Evolutionary conservation across 352 stramenopile species (phyloP).

Genomic region (Globisporangium apiculatum): DNA sequence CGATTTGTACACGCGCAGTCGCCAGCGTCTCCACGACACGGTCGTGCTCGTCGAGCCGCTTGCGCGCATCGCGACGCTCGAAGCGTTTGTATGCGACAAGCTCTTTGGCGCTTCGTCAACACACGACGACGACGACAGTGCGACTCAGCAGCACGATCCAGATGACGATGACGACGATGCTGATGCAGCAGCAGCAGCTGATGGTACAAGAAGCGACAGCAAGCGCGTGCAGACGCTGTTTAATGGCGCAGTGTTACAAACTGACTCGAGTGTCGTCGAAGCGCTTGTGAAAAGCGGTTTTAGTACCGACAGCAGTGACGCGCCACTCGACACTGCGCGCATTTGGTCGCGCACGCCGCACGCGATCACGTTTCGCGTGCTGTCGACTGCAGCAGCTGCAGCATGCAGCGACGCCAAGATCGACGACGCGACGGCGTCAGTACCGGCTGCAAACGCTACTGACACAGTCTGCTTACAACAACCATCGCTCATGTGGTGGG

Average conservation of each 20-base stretch:
- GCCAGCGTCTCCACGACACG: constrained; percentile 44
- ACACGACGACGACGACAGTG: constrained; percentile 11
- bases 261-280: constrained; percentile 59
- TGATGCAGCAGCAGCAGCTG: background rate
- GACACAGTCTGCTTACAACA: background rate
- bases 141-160: background rate
- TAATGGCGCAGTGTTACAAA: constrained; percentile 21
- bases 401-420: background rate
- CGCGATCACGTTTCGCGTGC: constrained; percentile 49
- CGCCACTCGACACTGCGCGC: constrained; percentile 8
- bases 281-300: constrained; percentile 41
- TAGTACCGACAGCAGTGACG: constrained; percentile 1
- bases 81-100: constrained; percentile 69
- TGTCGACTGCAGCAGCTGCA: background rate
- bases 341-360: constrained; percentile 44
- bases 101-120: constrained; percentile 35
- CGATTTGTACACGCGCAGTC: constrained; percentile 26
- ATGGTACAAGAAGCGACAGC: constrained; percentile 18
- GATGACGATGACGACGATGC: background rate
- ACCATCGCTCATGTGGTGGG: constrained; percentile 27
- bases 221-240: constrained; percentile 41
- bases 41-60: constrained; percentile 73
- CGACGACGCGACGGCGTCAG: background rate
- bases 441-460: background rate
- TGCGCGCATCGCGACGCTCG: constrained; percentile 68